These are phyloP conservation scores for Fagopyrum esculentum DNA, from an alignment of 148 eudicot species.

Conservation along the genomic window DNA sequence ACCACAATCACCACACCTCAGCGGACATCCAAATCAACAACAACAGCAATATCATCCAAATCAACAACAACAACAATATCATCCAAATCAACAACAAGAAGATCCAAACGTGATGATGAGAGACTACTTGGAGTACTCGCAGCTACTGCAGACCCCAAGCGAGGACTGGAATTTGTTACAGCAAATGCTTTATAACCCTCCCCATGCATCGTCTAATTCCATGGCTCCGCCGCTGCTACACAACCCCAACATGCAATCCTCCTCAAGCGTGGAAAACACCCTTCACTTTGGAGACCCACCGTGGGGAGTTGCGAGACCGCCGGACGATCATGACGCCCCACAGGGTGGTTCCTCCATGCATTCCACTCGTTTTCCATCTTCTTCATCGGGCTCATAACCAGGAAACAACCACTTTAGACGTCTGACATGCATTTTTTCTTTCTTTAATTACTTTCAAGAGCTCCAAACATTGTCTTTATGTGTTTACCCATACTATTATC, in stretches of 20 bases:
- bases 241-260: neutral
- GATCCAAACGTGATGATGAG: conserved; percentile 10
- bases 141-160: neutral
- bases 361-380: neutral
- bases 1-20: neutral
- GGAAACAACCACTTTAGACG: no score
- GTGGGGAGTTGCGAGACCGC: conserved; percentile 8
- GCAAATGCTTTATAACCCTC: conserved; percentile 8
- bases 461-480: no score
- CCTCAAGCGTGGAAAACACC: neutral
- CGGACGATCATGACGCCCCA: neutral
- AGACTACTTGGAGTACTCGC: conserved; percentile 12
- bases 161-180: neutral
- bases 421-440: no score
- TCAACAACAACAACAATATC: no score
- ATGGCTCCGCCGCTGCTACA: neutral
- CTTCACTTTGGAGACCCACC: neutral
- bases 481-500: no score
- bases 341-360: neutral
- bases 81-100: no score
- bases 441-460: no score
- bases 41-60: no score
- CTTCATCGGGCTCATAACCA: neutral
- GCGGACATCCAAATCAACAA: no score
- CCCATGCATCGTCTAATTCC: neutral